Conservation (phyloP, 2,329 filamentous ascomycete species). For the Seiridium cupressi region DNA sequence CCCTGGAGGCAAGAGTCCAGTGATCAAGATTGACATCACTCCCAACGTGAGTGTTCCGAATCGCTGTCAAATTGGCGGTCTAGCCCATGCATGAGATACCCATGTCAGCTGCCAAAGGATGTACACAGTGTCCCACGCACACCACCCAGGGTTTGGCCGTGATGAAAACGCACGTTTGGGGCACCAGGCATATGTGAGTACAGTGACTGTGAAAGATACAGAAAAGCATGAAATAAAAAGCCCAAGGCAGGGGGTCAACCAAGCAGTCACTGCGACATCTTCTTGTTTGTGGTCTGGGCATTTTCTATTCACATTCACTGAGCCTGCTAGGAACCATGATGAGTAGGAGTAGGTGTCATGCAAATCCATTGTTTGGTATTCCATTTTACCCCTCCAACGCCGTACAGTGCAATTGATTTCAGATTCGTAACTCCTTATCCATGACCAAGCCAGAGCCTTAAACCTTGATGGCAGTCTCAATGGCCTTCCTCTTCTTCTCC, state of each 20-base stretch:
- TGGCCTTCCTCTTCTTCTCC: slow-evolving; percentile 89
- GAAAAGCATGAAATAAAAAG: too few relatives aligned
- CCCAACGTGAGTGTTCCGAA: too few relatives aligned
- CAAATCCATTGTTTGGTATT: slow-evolving; percentile 36
- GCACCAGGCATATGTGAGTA: too few relatives aligned
- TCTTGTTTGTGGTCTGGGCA: background rate
- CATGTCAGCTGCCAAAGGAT: too few relatives aligned
- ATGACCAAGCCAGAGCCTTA: slow-evolving; percentile 46
- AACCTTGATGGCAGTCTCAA: slow-evolving; percentile 96
- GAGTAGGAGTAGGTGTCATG: slow-evolving; percentile 25
- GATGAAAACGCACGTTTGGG: too few relatives aligned
- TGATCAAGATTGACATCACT: too few relatives aligned
- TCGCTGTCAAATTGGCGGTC: too few relatives aligned
- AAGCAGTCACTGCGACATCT: background rate
- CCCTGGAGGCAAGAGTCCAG: too few relatives aligned
- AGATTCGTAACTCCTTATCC: slow-evolving; percentile 27
- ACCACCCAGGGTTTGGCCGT: too few relatives aligned
- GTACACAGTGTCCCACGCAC: too few relatives aligned
- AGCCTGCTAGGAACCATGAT: background rate
- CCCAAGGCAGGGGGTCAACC: background rate
- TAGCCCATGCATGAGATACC: too few relatives aligned
- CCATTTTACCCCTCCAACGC: slow-evolving; percentile 34
- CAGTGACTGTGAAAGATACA: too few relatives aligned
- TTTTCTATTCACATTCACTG: slow-evolving; percentile 3
- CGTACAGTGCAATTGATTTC: slow-evolving; percentile 30